phyloP scores from a whole-genome alignment of 1,284 basidiomycete species.

The Schizophyllum amplum region DNA sequence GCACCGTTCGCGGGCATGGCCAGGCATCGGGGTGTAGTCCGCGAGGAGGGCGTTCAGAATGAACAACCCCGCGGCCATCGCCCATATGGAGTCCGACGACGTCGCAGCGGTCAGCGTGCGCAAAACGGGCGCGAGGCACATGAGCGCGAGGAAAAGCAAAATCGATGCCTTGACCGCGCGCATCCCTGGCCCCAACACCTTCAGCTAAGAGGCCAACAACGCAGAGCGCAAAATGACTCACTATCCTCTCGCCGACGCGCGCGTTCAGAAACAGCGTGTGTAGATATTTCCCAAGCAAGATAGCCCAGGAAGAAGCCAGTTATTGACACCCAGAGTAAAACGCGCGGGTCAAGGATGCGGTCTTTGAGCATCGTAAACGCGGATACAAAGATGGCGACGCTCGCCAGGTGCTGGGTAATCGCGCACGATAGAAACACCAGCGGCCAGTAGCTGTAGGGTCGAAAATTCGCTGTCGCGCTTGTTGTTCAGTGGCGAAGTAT shows the following conservation, averaged over 20 bases:
- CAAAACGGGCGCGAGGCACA: constrained; percentile 87
- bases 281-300: constrained; percentile 51
- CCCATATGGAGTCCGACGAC: constrained; percentile 96
- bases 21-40: constrained; percentile 48
- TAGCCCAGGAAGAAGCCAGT: constrained; percentile 54
- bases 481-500: constrained; percentile 8
- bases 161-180: constrained; percentile 69
- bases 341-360: constrained; percentile 55
- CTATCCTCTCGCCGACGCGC: constrained; percentile 22
- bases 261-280: constrained; percentile 22
- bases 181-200: constrained; percentile 37
- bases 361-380: constrained; percentile 72
- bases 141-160: constrained; percentile 80
- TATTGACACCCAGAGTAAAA: constrained; percentile 62
- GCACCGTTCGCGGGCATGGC: constrained; percentile 33
- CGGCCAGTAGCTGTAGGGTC: constrained; percentile 66
- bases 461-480: constrained; percentile 56
- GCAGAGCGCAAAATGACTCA: constrained; percentile 11
- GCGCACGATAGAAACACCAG: constrained; percentile 69
- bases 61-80: constrained; percentile 52
- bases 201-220: constrained; percentile 7
- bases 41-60: constrained; percentile 38
- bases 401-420: constrained; percentile 79
- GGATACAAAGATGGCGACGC: constrained; percentile 76
- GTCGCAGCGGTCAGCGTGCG: constrained; percentile 91